A percentile compares a stretch with the other conserved stretches of the same genome.
These are phyloP conservation scores for Monilinia fructicola DNA, from an alignment of 2,329 filamentous ascomycete species.

Conservation along the genomic window DNA sequence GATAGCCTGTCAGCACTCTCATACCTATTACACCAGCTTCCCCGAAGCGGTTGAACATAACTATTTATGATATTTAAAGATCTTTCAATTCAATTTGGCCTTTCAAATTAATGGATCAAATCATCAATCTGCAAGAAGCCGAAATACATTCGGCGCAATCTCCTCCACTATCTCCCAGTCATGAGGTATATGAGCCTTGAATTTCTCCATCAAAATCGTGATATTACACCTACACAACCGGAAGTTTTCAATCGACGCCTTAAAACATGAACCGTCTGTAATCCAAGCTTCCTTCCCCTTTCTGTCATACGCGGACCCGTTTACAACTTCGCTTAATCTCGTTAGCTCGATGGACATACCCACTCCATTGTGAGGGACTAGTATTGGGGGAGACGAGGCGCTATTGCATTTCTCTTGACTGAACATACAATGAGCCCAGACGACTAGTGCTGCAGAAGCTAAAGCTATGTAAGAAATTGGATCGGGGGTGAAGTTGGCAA, in stretches of 20 bases:
- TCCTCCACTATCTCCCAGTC: slow-evolving; percentile 28
- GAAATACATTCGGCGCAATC: slow-evolving; percentile 30
- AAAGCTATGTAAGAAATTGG: slow-evolving; percentile 42
- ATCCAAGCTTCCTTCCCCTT: slow-evolving; percentile 33
- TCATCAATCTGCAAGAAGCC: background rate
- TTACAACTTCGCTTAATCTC: slow-evolving; percentile 31
- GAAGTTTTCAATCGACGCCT: slow-evolving; percentile 38
- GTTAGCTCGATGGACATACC: slow-evolving; percentile 32
- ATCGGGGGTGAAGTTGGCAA: slow-evolving; percentile 33
- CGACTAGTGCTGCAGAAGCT: slow-evolving; percentile 39
- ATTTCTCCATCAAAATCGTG: slow-evolving; percentile 26
- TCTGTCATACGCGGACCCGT: slow-evolving; percentile 6
- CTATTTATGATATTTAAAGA: too few species aligned
- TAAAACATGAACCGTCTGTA: slow-evolving; percentile 24
- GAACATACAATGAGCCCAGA: slow-evolving; percentile 44
- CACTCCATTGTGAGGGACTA: background rate
- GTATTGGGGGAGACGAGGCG: background rate
- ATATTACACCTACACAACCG: slow-evolving; percentile 40
- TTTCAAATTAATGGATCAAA: background rate
- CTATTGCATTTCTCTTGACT: slow-evolving; percentile 36
- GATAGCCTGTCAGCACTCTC: too few species aligned
- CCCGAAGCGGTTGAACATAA: too few species aligned
- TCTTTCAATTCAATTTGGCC: too few species aligned
- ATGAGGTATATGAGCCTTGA: slow-evolving; percentile 26
- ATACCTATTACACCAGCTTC: too few species aligned